phyloP scores from a whole-genome alignment of 1,284 basidiomycete species.

The Heterobasidion irregulare region DNA sequence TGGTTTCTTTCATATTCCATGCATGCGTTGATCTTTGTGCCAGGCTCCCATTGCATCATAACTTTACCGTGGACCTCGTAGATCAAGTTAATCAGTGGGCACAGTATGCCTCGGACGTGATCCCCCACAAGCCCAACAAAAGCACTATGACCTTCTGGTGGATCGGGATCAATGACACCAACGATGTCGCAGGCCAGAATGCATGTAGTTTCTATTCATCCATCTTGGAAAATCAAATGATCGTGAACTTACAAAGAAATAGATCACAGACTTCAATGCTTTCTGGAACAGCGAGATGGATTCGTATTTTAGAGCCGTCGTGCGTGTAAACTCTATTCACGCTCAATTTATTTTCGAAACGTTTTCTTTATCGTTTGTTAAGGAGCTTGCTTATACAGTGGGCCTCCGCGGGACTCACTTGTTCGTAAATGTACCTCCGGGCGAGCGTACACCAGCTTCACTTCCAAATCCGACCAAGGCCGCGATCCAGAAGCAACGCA shows the following conservation, averaged over 20 bases:
- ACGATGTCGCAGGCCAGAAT: slow-evolving; percentile 39
- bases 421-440: slow-evolving; percentile 48
- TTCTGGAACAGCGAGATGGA: slow-evolving; percentile 45
- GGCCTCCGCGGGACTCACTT: slow-evolving; percentile 37
- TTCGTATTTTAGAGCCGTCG: slow-evolving; percentile 45
- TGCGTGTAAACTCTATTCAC: slow-evolving; percentile 16
- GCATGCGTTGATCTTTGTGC: neutral
- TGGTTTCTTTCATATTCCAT: neutral
- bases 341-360: neutral
- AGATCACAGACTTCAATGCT: slow-evolving; percentile 39
- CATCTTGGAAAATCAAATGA: neutral
- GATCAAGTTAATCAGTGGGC: slow-evolving; percentile 43
- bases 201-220: slow-evolving; percentile 18
- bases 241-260: neutral
- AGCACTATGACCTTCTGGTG: slow-evolving; percentile 46
- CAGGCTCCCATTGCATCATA: slow-evolving; percentile 29
- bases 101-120: slow-evolving; percentile 30
- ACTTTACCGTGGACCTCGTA: slow-evolving; percentile 40
- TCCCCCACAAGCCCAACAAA: slow-evolving; percentile 30
- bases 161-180: slow-evolving; percentile 53
- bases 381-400: slow-evolving; percentile 32
- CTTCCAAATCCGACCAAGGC: slow-evolving; percentile 24
- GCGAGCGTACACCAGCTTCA: slow-evolving; percentile 34
- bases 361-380: slow-evolving; percentile 5
- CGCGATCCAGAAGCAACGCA: slow-evolving; percentile 28